Evolutionary conservation across 1,284 basidiomycete genomes (phyloP), one percentile per base, ranked within the genome.

Genomic region (Thecaphora thlaspeos): DNA sequence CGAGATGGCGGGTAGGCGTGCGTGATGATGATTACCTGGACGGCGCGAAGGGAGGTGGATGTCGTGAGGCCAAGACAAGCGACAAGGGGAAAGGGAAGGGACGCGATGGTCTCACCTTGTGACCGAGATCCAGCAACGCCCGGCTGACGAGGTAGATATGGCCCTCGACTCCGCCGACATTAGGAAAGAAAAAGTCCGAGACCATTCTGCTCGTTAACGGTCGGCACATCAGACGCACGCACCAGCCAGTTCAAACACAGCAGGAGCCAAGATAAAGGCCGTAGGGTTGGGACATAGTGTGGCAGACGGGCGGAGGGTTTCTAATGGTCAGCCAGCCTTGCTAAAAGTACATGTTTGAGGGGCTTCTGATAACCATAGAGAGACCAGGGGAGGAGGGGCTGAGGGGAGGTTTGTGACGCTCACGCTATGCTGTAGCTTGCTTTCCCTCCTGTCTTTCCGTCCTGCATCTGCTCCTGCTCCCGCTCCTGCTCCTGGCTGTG

Each of bases 101-200:
- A n/a, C n/a, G n/a, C n/a, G n/a, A 34, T 22, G 24, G 5, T 46
- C 79, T 48, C 71, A 88, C 91, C 80, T 90, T 92, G 79, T 98
- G 92, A 1, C 93, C 91, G 24, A 85, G 83, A 38, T 83, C 82
- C 48, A 92, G 84, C 44, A 98, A 85, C 51, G 88, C 86, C 39
- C 70, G 68, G 10, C 61, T 64, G 26, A 75, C 38, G 58, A 63
- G 64, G 80, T 91, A 96, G 46, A 97, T 93, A 79, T 97, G 92
- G 60, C 87, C 93, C 79, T 98, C 95, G 22, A 99, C 93, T 11
- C 95, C 95, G 22, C 95, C 95, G 2, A 95, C 88, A 60, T 87
- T 84, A 0, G 94, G 94, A 75, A 90, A 87, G 81, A 97, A 99
- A 81, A 97, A 99, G 80, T 99, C 94, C 43, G 87, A 91, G 43